Percentiles rank a stretch among this genome's conserved stretches.
These are phyloP conservation scores for Anethum foeniculum DNA, from an alignment of 140 eudicot genomes.

Conservation along the genomic window DNA sequence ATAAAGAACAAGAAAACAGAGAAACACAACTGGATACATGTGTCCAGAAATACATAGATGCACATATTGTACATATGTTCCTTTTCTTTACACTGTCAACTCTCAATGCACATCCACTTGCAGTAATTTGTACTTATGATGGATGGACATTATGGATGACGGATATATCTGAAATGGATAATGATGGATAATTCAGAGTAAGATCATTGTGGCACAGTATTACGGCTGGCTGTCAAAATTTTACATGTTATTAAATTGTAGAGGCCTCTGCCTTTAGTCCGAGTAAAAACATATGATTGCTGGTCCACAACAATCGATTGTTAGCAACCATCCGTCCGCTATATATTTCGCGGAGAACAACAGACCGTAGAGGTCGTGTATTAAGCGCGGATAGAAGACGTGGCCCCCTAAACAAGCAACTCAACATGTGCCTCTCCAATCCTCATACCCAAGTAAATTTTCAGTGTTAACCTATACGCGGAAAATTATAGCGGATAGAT, in stretches of 20 bases:
- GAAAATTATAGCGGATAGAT: too few species aligned
- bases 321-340: too few species aligned
- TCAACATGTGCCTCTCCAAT: neutral
- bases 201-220: neutral
- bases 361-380: too few species aligned
- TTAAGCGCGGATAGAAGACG: too few species aligned
- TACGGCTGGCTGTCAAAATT: neutral
- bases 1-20: neutral
- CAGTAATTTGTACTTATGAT: neutral
- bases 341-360: too few species aligned
- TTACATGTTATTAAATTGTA: neutral
- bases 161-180: neutral
- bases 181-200: neutral
- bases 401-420: neutral
- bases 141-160: neutral
- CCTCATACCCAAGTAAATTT: neutral
- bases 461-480: too few species aligned
- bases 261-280: neutral
- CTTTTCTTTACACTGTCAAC: neutral
- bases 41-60: neutral
- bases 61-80: neutral
- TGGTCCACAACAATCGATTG: too few species aligned
- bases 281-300: neutral
- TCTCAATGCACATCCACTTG: neutral
- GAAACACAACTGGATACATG: neutral